Evolutionary conservation across 345 rosid genomes (phyloP).

Genomic region (Citrus cavaleriei): DNA sequence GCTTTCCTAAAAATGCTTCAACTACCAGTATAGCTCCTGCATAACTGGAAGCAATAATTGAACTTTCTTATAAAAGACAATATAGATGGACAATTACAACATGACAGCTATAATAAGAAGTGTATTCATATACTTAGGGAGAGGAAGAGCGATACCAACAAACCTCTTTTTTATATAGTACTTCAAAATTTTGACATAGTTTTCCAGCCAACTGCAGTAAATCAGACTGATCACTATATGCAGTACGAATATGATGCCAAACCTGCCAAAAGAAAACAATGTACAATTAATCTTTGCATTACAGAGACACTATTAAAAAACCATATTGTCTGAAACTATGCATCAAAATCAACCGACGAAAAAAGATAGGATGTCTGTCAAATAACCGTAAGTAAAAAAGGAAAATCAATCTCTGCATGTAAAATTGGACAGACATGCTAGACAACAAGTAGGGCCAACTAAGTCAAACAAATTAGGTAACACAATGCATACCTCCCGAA

Average conservation of each 20-base stretch:
- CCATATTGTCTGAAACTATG: neutral
- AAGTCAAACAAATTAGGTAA: neutral
- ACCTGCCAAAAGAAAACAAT: conserved; percentile 24
- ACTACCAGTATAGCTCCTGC: neutral
- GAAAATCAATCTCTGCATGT: neutral
- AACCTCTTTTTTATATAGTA: conserved; percentile 31
- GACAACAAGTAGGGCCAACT: neutral
- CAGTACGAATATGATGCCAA: conserved; percentile 31
- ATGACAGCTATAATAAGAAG: neutral
- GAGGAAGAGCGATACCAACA: conserved; percentile 1
- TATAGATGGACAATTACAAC: neutral
- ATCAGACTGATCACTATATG: conserved; percentile 29
- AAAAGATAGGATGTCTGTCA: neutral
- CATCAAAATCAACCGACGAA: neutral
- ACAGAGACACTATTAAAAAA: neutral
- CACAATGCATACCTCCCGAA: conserved; percentile 30
- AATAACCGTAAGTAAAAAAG: neutral
- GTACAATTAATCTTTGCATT: neutral
- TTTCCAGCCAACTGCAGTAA: conserved; percentile 25
- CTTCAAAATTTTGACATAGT: conserved; percentile 33
- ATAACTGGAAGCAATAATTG: neutral
- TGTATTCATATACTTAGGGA: neutral
- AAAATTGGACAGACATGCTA: neutral
- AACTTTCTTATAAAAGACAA: neutral
- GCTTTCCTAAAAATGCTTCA: neutral